A percentile compares a stretch with the other conserved stretches of the same genome.
Evolutionary conservation across 169 alveolate species (phyloP).

Genomic region (Cryptosporidium baileyi): DNA sequence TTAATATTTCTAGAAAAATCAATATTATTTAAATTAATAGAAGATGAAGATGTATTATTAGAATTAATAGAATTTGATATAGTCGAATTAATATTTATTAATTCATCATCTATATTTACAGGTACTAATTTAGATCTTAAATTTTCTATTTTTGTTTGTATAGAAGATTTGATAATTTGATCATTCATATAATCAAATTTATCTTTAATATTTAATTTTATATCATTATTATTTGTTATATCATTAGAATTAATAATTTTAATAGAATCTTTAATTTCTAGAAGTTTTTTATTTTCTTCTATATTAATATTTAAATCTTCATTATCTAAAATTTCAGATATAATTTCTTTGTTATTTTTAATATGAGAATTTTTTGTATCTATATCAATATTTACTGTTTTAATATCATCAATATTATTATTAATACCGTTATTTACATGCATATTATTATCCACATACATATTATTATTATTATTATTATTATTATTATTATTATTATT

Average conservation of each 20-base stretch:
- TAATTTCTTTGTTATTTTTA: no score
- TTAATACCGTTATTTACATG: no score
- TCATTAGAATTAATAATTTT: neutral
- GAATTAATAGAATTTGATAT: neutral
- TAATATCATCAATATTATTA: neutral
- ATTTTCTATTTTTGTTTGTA: conserved; percentile 18
- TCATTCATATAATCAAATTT: neutral
- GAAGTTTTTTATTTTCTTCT: no score
- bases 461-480: neutral
- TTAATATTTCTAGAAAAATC: neutral
- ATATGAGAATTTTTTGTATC: neutral
- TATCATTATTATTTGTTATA: neutral
- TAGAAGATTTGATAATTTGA: neutral
- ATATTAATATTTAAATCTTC: no score
- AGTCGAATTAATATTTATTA: neutral
- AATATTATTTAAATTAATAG: neutral
- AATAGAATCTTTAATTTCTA: no score
- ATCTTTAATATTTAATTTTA: neutral
- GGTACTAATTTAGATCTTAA: conserved; percentile 52
- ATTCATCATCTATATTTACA: conserved; percentile 20
- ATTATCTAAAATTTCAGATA: no score
- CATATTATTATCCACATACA: neutral
- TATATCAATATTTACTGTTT: neutral
- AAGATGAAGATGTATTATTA: neutral
- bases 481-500: neutral